Conservation (phyloP, 106 monocot genomes). For the Dendrobium catenatum region DNA sequence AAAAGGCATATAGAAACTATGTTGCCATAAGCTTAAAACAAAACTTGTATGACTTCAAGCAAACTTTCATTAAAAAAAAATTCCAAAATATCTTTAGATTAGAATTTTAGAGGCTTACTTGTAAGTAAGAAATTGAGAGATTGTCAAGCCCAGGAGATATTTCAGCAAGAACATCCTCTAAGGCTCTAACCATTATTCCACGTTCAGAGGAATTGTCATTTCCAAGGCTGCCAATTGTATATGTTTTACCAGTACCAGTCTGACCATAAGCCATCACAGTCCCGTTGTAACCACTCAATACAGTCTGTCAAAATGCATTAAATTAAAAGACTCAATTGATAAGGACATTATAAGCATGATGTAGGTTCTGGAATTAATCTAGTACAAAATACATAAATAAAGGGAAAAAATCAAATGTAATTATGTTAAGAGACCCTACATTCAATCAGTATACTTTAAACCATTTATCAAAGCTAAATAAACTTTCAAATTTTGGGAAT, state of each 20-base stretch:
- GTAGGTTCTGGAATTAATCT: background rate
- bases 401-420: background rate
- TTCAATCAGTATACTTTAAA: background rate
- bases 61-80: background rate
- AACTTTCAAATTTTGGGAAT: background rate
- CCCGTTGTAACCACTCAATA: conserved; percentile 61
- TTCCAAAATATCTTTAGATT: background rate
- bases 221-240: conserved; percentile 46
- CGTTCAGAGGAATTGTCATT: conserved; percentile 56
- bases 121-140: conserved; percentile 45
- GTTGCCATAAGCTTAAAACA: background rate
- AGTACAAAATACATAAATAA: background rate
- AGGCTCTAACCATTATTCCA: conserved; percentile 62
- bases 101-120: conserved; percentile 16
- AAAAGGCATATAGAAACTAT: background rate
- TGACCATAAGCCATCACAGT: conserved; percentile 78
- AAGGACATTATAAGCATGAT: background rate
- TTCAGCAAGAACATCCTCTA: conserved; percentile 47
- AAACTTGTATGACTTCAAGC: background rate
- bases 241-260: conserved; percentile 59
- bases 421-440: background rate
- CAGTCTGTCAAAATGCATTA: conserved; percentile 36
- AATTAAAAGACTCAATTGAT: conserved; percentile 4
- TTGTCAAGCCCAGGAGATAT: conserved; percentile 19
- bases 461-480: background rate